Base-by-base conservation (phyloP, 2,329 filamentous ascomycete species). In the Ceratocystis alfenasii region DNA sequence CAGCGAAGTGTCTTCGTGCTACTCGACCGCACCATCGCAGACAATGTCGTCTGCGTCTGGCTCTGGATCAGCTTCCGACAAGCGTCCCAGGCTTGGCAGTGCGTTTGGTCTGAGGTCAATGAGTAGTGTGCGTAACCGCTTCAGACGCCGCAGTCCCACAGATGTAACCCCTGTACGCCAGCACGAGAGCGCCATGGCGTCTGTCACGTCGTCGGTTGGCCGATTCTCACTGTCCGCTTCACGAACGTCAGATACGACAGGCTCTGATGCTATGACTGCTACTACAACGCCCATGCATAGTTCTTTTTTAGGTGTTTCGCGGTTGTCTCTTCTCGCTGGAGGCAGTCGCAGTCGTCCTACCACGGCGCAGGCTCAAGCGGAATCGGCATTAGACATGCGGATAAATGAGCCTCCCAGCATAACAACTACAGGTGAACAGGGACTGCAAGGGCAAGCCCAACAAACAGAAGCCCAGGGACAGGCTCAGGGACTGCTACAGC, bases 291-390 rank as follows among this genome's bases (percentile, higher is more conserved):
- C 65, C 44, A 53, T 22, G 10, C 62, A 22, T 46, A 64, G 65
- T 62, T 67, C 65, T 67, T 67, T 67, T 67, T 67, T 67, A 67
- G 65, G 65, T 25, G 65, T 46, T 33, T 67, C 65, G 62, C 65
- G 65, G 45, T 62, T 67, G 65, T 67, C 65, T 61, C 62, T 64
- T 50, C 62, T 64, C 62, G 44, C 60, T 64, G 62, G 59, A 59
- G 60, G 59, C 48, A 50, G 66, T 45, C 66, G 63, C 64, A 62
- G 63, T 12, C 66, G 59, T n/a, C 44, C 63, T 6, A 50, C 30
- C 20, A 65, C 50, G 25, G 66, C 48, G 20, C 22, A 60, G 57
- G 45, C 30, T 44, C 33, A 48, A 59, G 55, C 55, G 55, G 55
- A 7, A 59, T 53, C 48, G 48, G 48, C 48, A 25, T 53, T 28